These are phyloP conservation scores for Debaryomyces hansenii DNA, from an alignment of 805 yeast species.

Conservation along the genomic window DNA sequence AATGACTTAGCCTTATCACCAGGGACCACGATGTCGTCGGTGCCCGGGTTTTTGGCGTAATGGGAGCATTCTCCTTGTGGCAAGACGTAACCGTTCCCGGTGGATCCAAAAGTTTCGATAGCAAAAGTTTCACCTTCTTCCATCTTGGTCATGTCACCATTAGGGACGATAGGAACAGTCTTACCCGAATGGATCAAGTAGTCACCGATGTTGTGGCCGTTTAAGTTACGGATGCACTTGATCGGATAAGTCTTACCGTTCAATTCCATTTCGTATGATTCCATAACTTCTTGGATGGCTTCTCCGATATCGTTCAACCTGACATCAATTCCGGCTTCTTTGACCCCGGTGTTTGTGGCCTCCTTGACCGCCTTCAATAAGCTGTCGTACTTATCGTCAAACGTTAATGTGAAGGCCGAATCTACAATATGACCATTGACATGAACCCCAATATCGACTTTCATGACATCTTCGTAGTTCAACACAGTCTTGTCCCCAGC, in stretches of 20 bases:
- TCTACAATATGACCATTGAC: constrained; percentile 93
- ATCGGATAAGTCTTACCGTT: constrained; percentile 84
- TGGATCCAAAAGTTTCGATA: constrained; percentile 96
- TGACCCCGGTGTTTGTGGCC: constrained; percentile 92
- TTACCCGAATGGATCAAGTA: constrained; percentile 91
- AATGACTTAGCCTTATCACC: constrained; percentile 69
- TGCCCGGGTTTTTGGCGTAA: constrained; percentile 66
- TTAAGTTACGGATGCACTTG: constrained; percentile 85
- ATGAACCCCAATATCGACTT: constrained; percentile 96
- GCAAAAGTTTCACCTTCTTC: constrained; percentile 99
- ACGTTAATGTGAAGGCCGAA: constrained; percentile 90
- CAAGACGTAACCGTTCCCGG: constrained; percentile 90
- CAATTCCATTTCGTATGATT: constrained; percentile 88
- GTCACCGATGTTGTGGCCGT: constrained; percentile 90
- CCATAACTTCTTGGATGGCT: constrained; percentile 96
- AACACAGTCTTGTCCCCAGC: constrained; percentile 86
- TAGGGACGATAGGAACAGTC: constrained; percentile 93
- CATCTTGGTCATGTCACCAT: constrained; percentile 94
- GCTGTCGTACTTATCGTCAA: constrained; percentile 79
- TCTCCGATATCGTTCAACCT: constrained; percentile 94
- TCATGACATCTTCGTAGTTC: constrained; percentile 88
- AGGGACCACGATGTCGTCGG: constrained; percentile 42
- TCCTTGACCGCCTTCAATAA: constrained; percentile 82
- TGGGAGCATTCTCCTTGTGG: constrained; percentile 93
- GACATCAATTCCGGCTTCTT: constrained; percentile 94